Percentiles rank a stretch among this genome's conserved stretches.
Conservation (phyloP, 345 rosid species). For the Citrus unshiu region DNA sequence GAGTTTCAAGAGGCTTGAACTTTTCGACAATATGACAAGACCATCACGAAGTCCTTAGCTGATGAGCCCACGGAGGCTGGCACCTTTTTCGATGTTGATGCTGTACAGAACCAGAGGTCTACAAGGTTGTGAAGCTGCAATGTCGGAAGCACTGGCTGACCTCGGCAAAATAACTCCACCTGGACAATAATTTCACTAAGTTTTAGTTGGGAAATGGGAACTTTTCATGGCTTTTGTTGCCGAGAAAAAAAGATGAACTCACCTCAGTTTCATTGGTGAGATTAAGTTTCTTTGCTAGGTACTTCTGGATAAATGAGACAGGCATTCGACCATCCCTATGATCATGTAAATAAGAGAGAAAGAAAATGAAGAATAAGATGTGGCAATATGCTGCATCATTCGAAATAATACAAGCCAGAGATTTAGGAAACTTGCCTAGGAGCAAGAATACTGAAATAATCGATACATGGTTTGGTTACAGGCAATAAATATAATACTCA, state of each 20-base stretch:
- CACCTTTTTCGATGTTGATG: slow-evolving; percentile 44
- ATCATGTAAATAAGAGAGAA: background rate
- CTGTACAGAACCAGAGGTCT: slow-evolving; percentile 57
- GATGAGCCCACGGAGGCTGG: slow-evolving; percentile 57
- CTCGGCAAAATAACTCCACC: slow-evolving; percentile 72
- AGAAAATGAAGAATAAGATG: background rate
- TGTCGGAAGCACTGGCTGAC: slow-evolving; percentile 47
- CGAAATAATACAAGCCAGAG: background rate
- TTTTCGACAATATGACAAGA: slow-evolving; percentile 57
- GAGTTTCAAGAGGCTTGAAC: slow-evolving; percentile 21
- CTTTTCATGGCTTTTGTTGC: background rate
- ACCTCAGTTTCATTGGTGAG: slow-evolving; percentile 64
- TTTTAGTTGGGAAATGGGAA: background rate
- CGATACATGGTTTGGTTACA: too few relatives aligned
- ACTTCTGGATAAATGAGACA: slow-evolving; percentile 62
- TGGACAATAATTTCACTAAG: slow-evolving; percentile 7
- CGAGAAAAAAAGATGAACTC: slow-evolving; percentile 8
- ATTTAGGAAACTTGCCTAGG: background rate
- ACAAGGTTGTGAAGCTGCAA: slow-evolving; percentile 45
- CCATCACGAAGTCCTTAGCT: slow-evolving; percentile 75
- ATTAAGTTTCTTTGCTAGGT: slow-evolving; percentile 64
- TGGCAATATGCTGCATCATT: background rate
- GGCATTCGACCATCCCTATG: slow-evolving; percentile 72
- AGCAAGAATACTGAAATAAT: background rate
- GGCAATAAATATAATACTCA: background rate